Evolutionary conservation across 352 stramenopile species (phyloP), one percentile per base, ranked within the genome.

Genomic region (Chrysophaeum taylorii): DNA sequence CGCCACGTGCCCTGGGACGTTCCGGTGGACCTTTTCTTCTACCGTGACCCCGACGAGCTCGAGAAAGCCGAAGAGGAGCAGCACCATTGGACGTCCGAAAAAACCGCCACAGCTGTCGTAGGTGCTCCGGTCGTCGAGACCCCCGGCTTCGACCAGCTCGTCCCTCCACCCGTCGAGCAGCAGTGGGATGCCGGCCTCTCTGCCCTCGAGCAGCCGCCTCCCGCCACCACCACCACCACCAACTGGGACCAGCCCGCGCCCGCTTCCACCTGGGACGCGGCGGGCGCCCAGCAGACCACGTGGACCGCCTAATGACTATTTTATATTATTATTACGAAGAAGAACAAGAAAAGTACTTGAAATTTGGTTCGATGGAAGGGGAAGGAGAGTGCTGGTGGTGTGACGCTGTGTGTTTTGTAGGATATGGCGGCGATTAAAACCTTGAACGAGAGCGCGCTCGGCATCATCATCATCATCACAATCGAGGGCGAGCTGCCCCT

Each of bases 21-120:
- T 69, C 91, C 92, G 64, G 95, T 99, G 70, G 96, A 99, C 85
- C 91, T 99, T 70, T 99, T 99, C 92, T 97, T 99, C 82, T 97
- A 99, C 91, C 91, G 94, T 81, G 96, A 99, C 83, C 87, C 95
- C 72, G 95, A 99, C 77, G 96, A 99, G 85, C 87, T 99, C 63
- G 97, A 99, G 90, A 98, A 98, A 88, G 91, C 84, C 42, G 94
- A 99, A 80, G 95, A 98, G 76, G 93, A 93, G 67, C 85, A 96
- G 83, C 86, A 63, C 27, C 52, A 63, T 15, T 33, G 27, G 9
- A 41, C 36, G 27, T 63, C 52, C 4, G 52, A 63, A 15, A 25
- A 25, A 2, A 21, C 9, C 48, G 48, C 48, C 48, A 60, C 33
- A 25, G 48, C 5, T 18, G 48, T 18, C 48, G n/a, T 60, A 18